Percentiles rank a stretch among this genome's conserved stretches.
Evolutionary conservation across 2,329 filamentous ascomycete genomes (phyloP).

Genomic region (Colletotrichum phormii): DNA sequence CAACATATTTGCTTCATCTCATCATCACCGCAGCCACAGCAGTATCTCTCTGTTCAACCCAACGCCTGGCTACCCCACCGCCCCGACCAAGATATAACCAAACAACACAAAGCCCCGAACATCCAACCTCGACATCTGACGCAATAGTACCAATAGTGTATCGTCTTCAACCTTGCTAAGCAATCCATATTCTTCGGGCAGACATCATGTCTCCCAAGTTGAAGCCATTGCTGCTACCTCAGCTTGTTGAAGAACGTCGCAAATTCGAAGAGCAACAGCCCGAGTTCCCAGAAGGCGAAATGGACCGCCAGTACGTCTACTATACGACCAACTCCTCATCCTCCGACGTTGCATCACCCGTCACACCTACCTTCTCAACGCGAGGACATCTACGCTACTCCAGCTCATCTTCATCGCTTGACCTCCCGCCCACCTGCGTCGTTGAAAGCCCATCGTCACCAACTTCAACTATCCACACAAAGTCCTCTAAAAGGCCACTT

Average conservation of each 20-base stretch:
- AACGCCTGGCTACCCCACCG: conserved; percentile 17
- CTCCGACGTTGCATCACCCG: conserved; percentile 76
- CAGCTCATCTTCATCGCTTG: conserved; percentile 84
- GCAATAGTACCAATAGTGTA: conserved; percentile 6
- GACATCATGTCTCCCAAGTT: conserved; percentile 59
- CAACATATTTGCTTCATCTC: not conserved
- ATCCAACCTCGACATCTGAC: conserved; percentile 3
- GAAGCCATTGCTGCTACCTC: conserved; percentile 65
- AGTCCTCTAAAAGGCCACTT: conserved; percentile 74
- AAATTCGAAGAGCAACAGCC: conserved; percentile 51
- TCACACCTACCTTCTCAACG: conserved; percentile 77
- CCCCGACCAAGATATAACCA: conserved; percentile 10
- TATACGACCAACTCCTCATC: conserved; percentile 65
- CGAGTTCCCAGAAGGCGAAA: conserved; percentile 43
- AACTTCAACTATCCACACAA: conserved; percentile 51
- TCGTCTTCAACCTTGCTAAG: not conserved
- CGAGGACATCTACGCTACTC: conserved; percentile 73
- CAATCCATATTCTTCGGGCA: not conserved
- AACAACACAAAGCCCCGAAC: not conserved
- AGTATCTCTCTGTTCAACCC: conserved; percentile 5
- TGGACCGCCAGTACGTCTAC: conserved; percentile 54
- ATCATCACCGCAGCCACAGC: conserved; percentile 11
- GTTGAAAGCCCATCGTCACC: conserved; percentile 67
- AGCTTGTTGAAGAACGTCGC: conserved; percentile 63
- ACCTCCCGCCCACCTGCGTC: conserved; percentile 63